Conservation (phyloP, 495 filamentous ascomycete genomes). For the Beverwykella pulmonaria region DNA sequence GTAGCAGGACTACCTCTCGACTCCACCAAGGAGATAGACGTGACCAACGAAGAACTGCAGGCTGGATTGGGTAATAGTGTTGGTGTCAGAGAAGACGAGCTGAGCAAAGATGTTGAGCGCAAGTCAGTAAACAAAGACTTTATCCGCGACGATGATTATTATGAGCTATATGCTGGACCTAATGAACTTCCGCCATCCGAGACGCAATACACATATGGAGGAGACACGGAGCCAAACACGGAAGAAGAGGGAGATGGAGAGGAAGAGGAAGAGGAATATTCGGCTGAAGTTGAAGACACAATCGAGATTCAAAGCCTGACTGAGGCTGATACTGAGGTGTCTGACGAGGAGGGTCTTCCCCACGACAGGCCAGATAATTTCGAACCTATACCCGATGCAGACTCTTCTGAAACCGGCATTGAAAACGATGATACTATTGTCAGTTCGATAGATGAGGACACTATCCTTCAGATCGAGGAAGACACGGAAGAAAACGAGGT, state of each 20-base stretch:
- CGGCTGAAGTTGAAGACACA: background rate
- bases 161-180: slow-evolving; percentile 32
- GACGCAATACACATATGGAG: slow-evolving; percentile 2
- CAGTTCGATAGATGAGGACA: slow-evolving; percentile 3
- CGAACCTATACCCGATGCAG: background rate
- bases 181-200: slow-evolving; percentile 15
- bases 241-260: slow-evolving; percentile 16
- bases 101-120: background rate
- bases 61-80: too few species aligned
- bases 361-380: background rate
- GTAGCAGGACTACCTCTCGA: slow-evolving; percentile 4
- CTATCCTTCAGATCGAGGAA: background rate
- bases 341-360: background rate
- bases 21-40: background rate
- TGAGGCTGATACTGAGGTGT: background rate
- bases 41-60: too few species aligned
- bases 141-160: slow-evolving; percentile 28
- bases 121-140: slow-evolving; percentile 4
- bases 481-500: background rate
- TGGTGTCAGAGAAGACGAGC: too few species aligned
- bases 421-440: background rate
- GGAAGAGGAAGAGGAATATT: background rate
- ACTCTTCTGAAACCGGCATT: background rate
- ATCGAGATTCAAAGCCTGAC: background rate
- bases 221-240: slow-evolving; percentile 30